Evolutionary conservation across 768 basidiomycete species (phyloP), one percentile per base, ranked within the genome.

Genomic region (Mycena vulgaris): DNA sequence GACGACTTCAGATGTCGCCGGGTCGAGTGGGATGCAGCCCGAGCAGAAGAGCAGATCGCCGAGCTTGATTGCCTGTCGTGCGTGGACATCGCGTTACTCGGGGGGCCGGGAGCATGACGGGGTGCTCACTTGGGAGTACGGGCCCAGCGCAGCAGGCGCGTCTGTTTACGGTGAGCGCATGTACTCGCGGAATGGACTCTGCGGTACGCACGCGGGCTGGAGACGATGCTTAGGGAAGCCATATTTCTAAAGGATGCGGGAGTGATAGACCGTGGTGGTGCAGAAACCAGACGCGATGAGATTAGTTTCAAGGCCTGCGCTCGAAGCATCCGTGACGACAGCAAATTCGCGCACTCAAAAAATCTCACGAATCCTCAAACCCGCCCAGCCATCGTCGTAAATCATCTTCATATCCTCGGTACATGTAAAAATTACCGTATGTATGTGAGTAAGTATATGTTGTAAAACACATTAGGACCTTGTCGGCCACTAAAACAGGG

Each of bases 31-130:
- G 76, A 99, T 93, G 78, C 92, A 93, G 53, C 97, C 97, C 2
- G 95, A 97, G 51, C 91, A 86, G 83, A 97, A 99, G 73, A 98
- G 89, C 67, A 96, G 87, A 74, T 94, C 90, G 58, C 93, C 93
- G 59, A 88, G 87, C 77, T 93, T 93, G 82, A 97, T 89, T 5
- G 91, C 97, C 83, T 70, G 31, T n/a, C 14, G 14, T 13, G 33
- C n/a, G 39, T 5, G n/a, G n/a, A n/a, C n/a, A n/a, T 23, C 16
- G 48, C 14, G 55, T 37, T 39, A 35, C 21, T 55, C 21, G 21
- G 2, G 53, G n/a, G 23, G 35, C 11, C 4, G 48, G 19, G 23
- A 0, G 9, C n/a, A 25, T 25, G 35, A 59, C 27, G 8, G 14
- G 25, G 13, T 13, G 33, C 58, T 60, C 25, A 70, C 69, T 28